These are phyloP conservation scores for Citrullus mucosospermus DNA, from an alignment of 306 rosid species.

Conservation along the genomic window DNA sequence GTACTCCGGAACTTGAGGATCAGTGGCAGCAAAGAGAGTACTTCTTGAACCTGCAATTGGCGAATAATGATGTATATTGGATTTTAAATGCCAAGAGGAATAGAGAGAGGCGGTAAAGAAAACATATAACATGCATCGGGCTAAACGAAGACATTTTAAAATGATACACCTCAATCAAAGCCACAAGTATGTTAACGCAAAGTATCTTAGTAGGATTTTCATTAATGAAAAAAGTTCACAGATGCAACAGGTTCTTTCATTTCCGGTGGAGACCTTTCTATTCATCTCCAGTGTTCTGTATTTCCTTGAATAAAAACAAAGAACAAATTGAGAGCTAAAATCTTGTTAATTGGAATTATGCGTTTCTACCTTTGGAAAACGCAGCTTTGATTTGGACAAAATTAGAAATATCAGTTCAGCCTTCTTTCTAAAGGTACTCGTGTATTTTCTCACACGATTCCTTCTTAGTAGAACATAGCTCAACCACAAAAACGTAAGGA, in stretches of 20 bases:
- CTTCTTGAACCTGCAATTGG: slow-evolving; percentile 81
- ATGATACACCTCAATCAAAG: neutral
- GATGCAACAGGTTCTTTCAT: no score
- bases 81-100: neutral
- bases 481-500: neutral
- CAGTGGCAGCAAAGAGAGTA: slow-evolving; percentile 82
- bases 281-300: no score
- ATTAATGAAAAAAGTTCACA: neutral
- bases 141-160: neutral
- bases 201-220: neutral
- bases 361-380: no score
- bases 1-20: slow-evolving; percentile 83
- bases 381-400: no score
- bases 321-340: no score
- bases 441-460: neutral
- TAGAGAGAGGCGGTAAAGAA: neutral
- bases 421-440: no score
- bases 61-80: neutral
- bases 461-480: neutral
- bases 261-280: no score
- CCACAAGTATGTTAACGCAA: neutral
- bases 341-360: no score
- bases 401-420: no score
- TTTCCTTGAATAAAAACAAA: no score
- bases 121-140: neutral